Conservation (phyloP, 345 rosid genomes). For the Dipteronia sinensis region DNA sequence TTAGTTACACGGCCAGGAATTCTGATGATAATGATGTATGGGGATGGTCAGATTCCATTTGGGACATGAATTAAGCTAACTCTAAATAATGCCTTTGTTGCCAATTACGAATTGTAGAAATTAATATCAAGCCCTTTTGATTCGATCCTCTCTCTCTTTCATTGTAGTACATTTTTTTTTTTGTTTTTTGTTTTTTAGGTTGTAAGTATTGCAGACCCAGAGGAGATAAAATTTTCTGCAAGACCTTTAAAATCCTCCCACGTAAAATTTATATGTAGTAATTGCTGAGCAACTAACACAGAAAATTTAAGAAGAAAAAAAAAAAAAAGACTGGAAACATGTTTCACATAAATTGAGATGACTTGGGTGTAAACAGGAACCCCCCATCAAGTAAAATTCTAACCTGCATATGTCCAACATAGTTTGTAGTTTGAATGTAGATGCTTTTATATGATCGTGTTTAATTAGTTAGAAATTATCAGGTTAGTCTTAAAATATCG, state of each 20-base stretch:
- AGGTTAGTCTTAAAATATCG: too few relatives aligned
- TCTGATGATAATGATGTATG: constrained; percentile 20
- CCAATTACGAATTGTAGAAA: background rate
- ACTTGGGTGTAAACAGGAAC: background rate
- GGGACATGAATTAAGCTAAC: constrained; percentile 23
- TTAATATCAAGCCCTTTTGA: background rate
- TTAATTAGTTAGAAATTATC: too few relatives aligned
- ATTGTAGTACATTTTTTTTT: background rate
- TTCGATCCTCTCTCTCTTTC: background rate
- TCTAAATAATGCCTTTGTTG: background rate
- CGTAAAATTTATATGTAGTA: too few relatives aligned
- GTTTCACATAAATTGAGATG: background rate
- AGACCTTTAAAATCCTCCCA: background rate
- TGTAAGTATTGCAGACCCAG: background rate
- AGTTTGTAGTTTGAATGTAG: too few relatives aligned
- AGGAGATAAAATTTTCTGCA: background rate
- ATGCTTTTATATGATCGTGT: too few relatives aligned
- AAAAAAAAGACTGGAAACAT: background rate
- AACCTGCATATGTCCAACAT: too few relatives aligned
- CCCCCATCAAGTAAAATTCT: too few relatives aligned
- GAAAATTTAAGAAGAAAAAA: too few relatives aligned
- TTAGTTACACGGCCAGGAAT: constrained; percentile 10
- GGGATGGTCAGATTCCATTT: constrained; percentile 27
- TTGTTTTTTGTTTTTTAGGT: background rate
- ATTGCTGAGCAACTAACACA: too few relatives aligned